Conservation (phyloP, 768 basidiomycete genomes). For the Nidula microcarpa region DNA sequence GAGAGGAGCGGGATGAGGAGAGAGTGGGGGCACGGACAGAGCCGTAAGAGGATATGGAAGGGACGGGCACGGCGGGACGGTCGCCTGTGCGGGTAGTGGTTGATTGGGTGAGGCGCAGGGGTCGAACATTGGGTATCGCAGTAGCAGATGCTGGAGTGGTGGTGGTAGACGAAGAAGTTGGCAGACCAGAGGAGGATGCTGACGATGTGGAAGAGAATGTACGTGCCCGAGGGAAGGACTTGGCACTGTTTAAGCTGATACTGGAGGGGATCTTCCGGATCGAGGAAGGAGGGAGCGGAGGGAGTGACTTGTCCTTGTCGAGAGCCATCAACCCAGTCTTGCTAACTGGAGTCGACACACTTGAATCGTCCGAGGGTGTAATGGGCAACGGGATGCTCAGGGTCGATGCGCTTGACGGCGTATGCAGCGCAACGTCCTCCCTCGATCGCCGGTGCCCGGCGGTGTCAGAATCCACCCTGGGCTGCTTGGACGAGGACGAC, state of each 20-base stretch:
- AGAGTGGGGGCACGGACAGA: not conserved
- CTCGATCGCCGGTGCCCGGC: conserved; percentile 5
- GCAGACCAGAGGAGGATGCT: conserved; percentile 4
- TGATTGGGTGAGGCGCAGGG: conserved; percentile 26
- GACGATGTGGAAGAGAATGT: conserved; percentile 16
- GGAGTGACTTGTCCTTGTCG: conserved; percentile 32
- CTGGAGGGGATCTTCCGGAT: conserved; percentile 1
- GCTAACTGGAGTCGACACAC: not conserved
- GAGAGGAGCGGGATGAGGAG: not conserved
- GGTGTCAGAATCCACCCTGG: not conserved
- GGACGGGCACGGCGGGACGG: conserved; percentile 30
- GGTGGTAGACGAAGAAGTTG: conserved; percentile 5
- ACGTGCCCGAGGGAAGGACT: conserved; percentile 18
- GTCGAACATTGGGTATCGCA: conserved; percentile 15
- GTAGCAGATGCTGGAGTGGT: conserved; percentile 8
- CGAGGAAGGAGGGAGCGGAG: conserved; percentile 20
- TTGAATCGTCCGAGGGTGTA: conserved; percentile 25
- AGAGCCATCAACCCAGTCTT: conserved; percentile 1
- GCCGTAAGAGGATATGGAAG: conserved; percentile 14
- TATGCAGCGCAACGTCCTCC: conserved; percentile 12
- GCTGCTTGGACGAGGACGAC: no score
- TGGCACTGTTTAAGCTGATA: not conserved
- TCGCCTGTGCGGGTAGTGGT: conserved; percentile 15
- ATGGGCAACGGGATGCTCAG: conserved; percentile 28
- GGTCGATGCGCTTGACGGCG: conserved; percentile 29